Base-by-base conservation (phyloP, 2,329 filamentous ascomycete genomes). In the Fusarium sp. region DNA sequence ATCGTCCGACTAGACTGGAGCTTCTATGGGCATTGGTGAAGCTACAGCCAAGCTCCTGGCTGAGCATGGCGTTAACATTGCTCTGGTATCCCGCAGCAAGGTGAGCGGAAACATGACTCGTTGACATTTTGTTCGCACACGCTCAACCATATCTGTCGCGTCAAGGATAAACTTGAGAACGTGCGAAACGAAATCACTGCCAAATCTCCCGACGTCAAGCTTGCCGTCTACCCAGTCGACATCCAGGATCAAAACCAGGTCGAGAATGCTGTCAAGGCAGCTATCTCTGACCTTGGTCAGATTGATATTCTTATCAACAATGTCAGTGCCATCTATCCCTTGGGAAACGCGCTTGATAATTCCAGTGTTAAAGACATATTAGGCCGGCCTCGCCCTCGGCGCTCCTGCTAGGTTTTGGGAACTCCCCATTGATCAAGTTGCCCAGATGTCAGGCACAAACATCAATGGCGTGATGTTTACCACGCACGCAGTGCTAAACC, bases 401-500 rank as follows among this genome's bases (percentile, higher is more conserved):
- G 66, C 71, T 0, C 71, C 71, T 0, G 60, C 63, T 7, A n/a
- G 56, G 1, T 74, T 74, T 25, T 52, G 42, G 47, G 63, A 74
- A 9, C 69, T 73, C 0, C 25, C 57, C 1, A 27, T 74, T 2
- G 31, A 67, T 1, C 25, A 71, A 7, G 47, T 74, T 10, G 5
- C 54, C 0, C 42, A 50, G 13, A 71, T 73, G 70, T 60, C 47
- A 16, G 56, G 54, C 18, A 74, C 72, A 2, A 74, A 84, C 58
- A 85, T 85, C 7, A 86, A 86, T 20, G 72, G 65, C 5, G 61
- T 68, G 8, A 74, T 74, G 62, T 74, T 65, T 22, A 63, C 63
- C 7, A 74, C 64, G 5, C 58, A 86, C 85, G 77, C 83, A 83
- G 84, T 80, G 0, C 29, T 74, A 0, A 73, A 65, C 20, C 56